A percentile compares a stretch with the other conserved stretches of the same genome.
Conservation (phyloP, 106 monocot genomes). For the Gastrodia elata region DNA sequence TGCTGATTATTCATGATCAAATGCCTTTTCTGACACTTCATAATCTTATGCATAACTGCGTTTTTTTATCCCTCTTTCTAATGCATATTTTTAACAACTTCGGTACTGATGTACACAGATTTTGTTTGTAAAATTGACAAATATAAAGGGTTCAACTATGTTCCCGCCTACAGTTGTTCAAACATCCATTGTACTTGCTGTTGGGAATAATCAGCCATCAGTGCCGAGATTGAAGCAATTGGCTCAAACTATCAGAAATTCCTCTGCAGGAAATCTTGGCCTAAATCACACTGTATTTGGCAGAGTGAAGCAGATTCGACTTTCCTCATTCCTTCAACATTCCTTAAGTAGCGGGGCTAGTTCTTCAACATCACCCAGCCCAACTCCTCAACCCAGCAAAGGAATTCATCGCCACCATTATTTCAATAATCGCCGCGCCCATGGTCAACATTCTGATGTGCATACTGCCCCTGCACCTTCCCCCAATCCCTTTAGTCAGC, state of each 20-base stretch:
- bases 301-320: conserved; percentile 83
- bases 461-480: conserved; percentile 23
- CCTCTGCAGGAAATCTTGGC: conserved; percentile 73
- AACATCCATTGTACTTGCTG: conserved; percentile 58
- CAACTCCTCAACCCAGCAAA: conserved; percentile 42
- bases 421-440: conserved; percentile 41
- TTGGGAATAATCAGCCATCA: conserved; percentile 64
- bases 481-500: conserved; percentile 25
- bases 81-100: conserved; percentile 1
- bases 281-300: conserved; percentile 93
- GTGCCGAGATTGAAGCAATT: conserved; percentile 69
- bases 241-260: conserved; percentile 60
- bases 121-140: conserved; percentile 77
- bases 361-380: conserved; percentile 36
- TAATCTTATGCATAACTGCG: background rate
- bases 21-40: no score
- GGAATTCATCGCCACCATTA: conserved; percentile 31
- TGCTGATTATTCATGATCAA: background rate
- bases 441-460: conserved; percentile 36
- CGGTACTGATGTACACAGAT: conserved; percentile 53
- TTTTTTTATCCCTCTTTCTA: background rate
- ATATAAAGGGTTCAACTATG: conserved; percentile 67
- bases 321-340: conserved; percentile 77
- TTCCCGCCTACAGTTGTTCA: conserved; percentile 70
- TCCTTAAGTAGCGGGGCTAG: conserved; percentile 42